Percentiles rank a stretch among this genome's conserved stretches.
These are phyloP conservation scores for Panaeolus papilionaceus DNA, from an alignment of 768 basidiomycete genomes.

Conservation along the genomic window DNA sequence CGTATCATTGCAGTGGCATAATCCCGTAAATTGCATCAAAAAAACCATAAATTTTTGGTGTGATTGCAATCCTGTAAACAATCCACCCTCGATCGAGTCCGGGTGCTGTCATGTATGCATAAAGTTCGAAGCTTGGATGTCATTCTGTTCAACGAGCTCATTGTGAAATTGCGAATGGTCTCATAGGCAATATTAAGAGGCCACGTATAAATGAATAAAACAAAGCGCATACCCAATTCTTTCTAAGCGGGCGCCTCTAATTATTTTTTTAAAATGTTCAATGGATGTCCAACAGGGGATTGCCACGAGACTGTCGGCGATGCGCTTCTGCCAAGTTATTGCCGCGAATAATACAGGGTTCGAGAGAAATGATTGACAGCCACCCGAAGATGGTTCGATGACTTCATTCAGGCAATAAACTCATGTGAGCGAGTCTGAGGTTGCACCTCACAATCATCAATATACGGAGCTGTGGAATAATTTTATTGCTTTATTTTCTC, in stretches of 20 bases:
- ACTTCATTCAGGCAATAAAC: neutral
- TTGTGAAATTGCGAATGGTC: neutral
- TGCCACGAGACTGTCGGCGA: neutral
- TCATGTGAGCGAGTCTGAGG: neutral
- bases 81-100: neutral
- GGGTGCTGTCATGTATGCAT: neutral
- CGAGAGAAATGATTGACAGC: slow-evolving; percentile 5
- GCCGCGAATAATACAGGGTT: neutral
- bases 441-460: neutral
- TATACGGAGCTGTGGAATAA: neutral
- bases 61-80: neutral
- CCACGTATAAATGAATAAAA: neutral
- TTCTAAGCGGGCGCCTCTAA: slow-evolving; percentile 7
- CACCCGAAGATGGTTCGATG: slow-evolving; percentile 9
- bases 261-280: neutral
- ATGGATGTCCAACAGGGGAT: neutral
- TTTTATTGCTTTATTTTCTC: neutral
- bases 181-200: neutral
- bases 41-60: slow-evolving; percentile 6
- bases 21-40: slow-evolving; percentile 7
- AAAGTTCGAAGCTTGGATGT: neutral
- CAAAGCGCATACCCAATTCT: neutral
- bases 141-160: neutral
- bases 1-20: neutral
- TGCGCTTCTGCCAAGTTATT: slow-evolving; percentile 8